Evolutionary conservation across 805 yeast genomes (phyloP).

Genomic region (Limtongia smithiae): DNA sequence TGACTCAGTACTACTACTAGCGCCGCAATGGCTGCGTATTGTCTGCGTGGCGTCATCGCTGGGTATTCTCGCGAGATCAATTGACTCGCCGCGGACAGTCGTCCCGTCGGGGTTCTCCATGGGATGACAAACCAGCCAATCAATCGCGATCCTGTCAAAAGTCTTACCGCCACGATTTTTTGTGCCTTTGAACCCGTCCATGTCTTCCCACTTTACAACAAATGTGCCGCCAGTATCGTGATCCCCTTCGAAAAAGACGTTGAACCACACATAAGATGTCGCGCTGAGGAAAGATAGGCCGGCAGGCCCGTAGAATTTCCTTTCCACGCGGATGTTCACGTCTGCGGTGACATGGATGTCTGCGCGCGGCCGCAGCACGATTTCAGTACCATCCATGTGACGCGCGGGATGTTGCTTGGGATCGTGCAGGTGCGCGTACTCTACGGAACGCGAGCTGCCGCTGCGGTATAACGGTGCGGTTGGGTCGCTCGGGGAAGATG

Average conservation of each 20-base stretch:
- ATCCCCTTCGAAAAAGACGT: slow-evolving; percentile 44
- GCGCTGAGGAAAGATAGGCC: slow-evolving; percentile 27
- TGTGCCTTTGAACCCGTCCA: slow-evolving; percentile 70
- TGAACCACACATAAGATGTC: slow-evolving; percentile 44
- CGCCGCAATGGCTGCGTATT: too few relatives aligned
- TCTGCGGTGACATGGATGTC: slow-evolving; percentile 29
- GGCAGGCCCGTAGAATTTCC: slow-evolving; percentile 23
- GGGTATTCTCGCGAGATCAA: too few relatives aligned
- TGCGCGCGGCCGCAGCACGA: slow-evolving; percentile 21
- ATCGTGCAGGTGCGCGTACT: neutral
- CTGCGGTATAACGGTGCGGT: slow-evolving; percentile 7
- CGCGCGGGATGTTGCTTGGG: neutral
- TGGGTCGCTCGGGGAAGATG: neutral
- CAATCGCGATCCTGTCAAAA: slow-evolving; percentile 50
- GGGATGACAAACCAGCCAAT: slow-evolving; percentile 35
- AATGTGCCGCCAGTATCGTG: slow-evolving; percentile 31
- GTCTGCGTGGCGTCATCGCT: too few relatives aligned
- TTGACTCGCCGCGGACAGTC: too few relatives aligned
- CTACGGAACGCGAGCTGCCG: slow-evolving; percentile 5
- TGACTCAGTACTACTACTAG: too few relatives aligned
- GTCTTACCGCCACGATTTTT: slow-evolving; percentile 49
- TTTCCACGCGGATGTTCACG: slow-evolving; percentile 25
- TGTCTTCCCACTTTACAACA: slow-evolving; percentile 44
- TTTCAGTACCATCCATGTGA: slow-evolving; percentile 5
- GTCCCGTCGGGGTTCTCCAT: slow-evolving; percentile 6